phyloP scores from a whole-genome alignment of 2,329 filamentous ascomycete genomes.

The Venturia oleaginea region DNA sequence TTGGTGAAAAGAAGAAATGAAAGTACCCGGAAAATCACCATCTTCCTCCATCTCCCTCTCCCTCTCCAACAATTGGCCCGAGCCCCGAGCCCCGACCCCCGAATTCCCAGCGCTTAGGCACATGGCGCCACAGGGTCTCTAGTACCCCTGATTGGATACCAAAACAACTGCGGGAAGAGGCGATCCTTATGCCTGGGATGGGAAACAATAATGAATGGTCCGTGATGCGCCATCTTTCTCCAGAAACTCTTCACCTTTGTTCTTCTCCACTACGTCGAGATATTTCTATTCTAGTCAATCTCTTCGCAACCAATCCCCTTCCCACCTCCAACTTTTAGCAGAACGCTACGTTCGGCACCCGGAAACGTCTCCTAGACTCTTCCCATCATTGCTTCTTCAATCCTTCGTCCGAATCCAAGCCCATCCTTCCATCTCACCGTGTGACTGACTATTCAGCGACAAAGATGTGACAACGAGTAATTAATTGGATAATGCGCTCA shows the following conservation, averaged over 20 bases:
- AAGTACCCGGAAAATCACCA: background rate
- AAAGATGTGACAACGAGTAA: background rate
- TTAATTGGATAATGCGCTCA: background rate
- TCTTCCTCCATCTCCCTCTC: background rate
- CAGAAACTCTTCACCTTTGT: background rate
- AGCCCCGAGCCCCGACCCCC: background rate
- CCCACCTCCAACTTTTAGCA: background rate
- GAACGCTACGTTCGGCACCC: background rate
- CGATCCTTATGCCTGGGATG: background rate
- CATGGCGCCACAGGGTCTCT: background rate
- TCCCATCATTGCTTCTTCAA: background rate
- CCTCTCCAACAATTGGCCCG: background rate
- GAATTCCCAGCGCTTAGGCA: slow-evolving; percentile 1
- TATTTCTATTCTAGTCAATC: too few relatives aligned
- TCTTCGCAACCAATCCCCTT: background rate
- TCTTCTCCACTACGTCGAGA: too few relatives aligned
- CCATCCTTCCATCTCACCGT: background rate
- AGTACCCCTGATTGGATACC: background rate
- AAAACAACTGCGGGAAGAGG: background rate
- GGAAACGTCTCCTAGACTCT: background rate
- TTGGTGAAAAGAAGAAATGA: background rate
- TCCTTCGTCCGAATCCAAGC: background rate
- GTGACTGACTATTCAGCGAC: background rate
- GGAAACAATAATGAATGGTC: background rate
- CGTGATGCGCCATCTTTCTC: background rate